Evolutionary conservation across 2,329 filamentous ascomycete species (phyloP), one percentile per base, ranked within the genome.

Genomic region (Periconia digitata): DNA sequence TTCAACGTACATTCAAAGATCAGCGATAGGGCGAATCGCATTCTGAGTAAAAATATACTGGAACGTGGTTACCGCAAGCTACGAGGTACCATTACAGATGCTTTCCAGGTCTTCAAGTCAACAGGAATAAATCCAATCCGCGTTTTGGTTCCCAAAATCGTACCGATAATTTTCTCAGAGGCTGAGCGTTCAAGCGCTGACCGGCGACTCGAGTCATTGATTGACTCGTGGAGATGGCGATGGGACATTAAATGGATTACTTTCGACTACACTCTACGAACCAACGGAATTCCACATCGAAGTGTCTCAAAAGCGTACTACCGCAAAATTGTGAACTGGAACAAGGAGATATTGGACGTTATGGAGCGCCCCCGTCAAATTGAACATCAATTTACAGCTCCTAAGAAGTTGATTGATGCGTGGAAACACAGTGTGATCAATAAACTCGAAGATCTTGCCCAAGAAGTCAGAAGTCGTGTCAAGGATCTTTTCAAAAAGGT

Each of bases 241-340:
- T 16, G 13, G 16, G 12, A 16, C 3, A 12, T 38, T 17, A 42
- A 6, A 1, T 54, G 50, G 50, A 54, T 48, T 16, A 52, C 54
- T 10, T 52, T 43, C 39, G 32, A 43, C 29, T 48, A 50, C 13
- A 6, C 38, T 20, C n/a, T 56, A 3, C 36, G 46, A 15, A 43
- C 46, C 16, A 29, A 20, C 13, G 51, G 53, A 8, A 54, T 51
- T n/a, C 12, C 43, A 5, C 10, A 10, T 8, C 43, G 24, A 18
- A 41, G 29, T 12, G 21, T 39, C 5, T 36, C 49, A 13, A 13
- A 16, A 2, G 46, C 40, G n/a, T 51, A 46, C 32, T 4, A 6
- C 2, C 21, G 20, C 8, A 10, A 37, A 17, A 20, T 10, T 8
- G 36, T 50, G 17, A 54, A 54, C 29, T 56, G 51, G 53, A 56